Evolutionary conservation across 345 rosid genomes (phyloP).

Genomic region (Citrus trifoliata): DNA sequence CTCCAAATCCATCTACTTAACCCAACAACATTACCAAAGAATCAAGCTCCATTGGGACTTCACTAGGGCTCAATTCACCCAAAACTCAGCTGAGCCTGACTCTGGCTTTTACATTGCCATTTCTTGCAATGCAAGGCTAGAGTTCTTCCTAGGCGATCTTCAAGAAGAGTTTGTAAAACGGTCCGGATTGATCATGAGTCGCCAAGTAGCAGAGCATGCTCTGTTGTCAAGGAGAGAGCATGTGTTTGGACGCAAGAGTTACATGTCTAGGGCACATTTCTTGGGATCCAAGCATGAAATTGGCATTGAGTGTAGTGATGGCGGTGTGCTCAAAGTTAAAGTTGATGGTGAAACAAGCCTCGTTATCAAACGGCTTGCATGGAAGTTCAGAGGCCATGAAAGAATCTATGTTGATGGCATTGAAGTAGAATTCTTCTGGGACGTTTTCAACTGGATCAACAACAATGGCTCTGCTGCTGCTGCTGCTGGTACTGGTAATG

Average conservation of each 20-base stretch:
- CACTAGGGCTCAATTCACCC: slow-evolving; percentile 38
- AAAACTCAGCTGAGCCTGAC: slow-evolving; percentile 52
- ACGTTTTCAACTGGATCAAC: slow-evolving; percentile 51
- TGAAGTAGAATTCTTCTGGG: slow-evolving; percentile 57
- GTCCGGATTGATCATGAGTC: slow-evolving; percentile 26
- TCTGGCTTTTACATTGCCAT: slow-evolving; percentile 46
- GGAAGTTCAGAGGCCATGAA: slow-evolving; percentile 64
- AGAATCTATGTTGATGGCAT: slow-evolving; percentile 34
- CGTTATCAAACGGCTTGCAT: slow-evolving; percentile 40
- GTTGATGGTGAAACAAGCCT: slow-evolving; percentile 46
- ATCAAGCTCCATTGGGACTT: slow-evolving; percentile 62
- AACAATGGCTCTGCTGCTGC: not conserved
- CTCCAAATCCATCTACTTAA: slow-evolving; percentile 47
- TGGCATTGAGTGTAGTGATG: slow-evolving; percentile 38
- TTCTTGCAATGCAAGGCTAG: slow-evolving; percentile 35
- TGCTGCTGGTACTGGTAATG: not conserved
- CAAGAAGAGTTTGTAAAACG: slow-evolving; percentile 27
- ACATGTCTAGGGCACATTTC: slow-evolving; percentile 37
- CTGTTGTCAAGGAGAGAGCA: slow-evolving; percentile 49
- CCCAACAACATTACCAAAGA: slow-evolving; percentile 35
- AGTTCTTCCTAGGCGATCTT: slow-evolving; percentile 53
- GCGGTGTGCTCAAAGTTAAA: slow-evolving; percentile 39
- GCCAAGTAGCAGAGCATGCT: slow-evolving; percentile 21
- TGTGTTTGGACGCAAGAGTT: slow-evolving; percentile 43
- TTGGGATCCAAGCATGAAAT: slow-evolving; percentile 52